A percentile compares a stretch with the other conserved stretches of the same genome.
These are phyloP conservation scores for Microthyrium microscopicum DNA, from an alignment of 2,329 filamentous ascomycete species.

Conservation along the genomic window DNA sequence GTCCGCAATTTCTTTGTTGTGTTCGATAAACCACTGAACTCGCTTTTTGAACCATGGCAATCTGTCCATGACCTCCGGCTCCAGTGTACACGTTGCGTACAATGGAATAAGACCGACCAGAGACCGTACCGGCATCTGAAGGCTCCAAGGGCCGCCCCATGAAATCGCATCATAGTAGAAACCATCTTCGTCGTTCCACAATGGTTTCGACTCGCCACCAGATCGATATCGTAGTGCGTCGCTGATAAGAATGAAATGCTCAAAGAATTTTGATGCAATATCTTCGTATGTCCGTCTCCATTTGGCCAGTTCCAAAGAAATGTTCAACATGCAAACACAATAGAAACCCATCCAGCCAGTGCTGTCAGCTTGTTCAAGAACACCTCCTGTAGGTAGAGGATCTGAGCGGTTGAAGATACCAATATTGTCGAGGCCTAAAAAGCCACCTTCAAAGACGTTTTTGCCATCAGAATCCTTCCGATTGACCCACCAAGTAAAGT, in stretches of 20 bases:
- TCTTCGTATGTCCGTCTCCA: conserved; percentile 92
- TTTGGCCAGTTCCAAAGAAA: conserved; percentile 85
- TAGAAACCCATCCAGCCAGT: conserved; percentile 99
- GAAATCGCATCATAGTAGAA: conserved; percentile 99
- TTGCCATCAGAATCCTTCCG: conserved; percentile 88
- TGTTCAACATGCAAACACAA: conserved; percentile 92
- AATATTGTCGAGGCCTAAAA: conserved; percentile 91
- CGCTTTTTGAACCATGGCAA: conserved; percentile 87
- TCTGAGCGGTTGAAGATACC: conserved; percentile 95
- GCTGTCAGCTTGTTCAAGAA: conserved; percentile 89
- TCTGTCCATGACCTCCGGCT: conserved; percentile 83
- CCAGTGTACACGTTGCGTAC: conserved; percentile 79
- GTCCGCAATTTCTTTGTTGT: conserved; percentile 71
- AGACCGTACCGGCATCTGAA: conserved; percentile 82
- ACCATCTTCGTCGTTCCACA: conserved; percentile 93
- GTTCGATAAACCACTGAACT: conserved; percentile 84
- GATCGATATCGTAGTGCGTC: conserved; percentile 75
- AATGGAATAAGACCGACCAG: conserved; percentile 87
- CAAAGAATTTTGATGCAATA: conserved; percentile 94
- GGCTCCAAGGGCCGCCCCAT: conserved; percentile 83
- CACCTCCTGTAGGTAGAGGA: conserved; percentile 80
- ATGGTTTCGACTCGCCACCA: conserved; percentile 56
- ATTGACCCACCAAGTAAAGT: conserved; percentile 99
- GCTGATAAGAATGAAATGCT: conserved; percentile 95
- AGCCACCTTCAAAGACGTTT: conserved; percentile 94